Evolutionary conservation across 2,329 filamentous ascomycete genomes (phyloP).

Genomic region (Pyrenophora graminea): DNA sequence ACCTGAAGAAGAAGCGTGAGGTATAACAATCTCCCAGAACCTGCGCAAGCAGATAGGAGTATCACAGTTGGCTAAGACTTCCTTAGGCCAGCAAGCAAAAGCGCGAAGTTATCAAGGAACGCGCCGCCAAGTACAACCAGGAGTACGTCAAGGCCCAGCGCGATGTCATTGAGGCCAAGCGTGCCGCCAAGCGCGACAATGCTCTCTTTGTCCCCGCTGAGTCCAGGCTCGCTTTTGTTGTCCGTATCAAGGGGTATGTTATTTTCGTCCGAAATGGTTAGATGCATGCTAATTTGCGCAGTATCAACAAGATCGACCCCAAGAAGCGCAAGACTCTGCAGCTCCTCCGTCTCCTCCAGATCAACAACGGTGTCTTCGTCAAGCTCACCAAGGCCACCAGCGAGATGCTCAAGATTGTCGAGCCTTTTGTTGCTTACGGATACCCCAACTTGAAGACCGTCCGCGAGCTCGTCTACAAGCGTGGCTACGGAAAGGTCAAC

Average conservation of each 20-base stretch:
- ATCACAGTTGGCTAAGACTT: constrained; percentile 48
- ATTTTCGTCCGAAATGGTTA: not conserved
- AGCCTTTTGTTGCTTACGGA: constrained; percentile 98
- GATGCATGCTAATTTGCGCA: constrained; percentile 38
- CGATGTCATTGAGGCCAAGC: constrained; percentile 94
- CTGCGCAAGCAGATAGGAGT: constrained; percentile 44
- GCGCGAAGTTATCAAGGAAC: constrained; percentile 99
- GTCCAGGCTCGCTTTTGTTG: constrained; percentile 95
- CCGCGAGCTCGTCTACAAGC: constrained; percentile 98
- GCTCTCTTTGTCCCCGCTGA: constrained; percentile 94
- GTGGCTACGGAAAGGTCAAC: constrained; percentile 98
- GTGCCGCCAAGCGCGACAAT: constrained; percentile 87
- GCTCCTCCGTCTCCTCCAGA: constrained; percentile 98
- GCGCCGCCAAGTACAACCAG: constrained; percentile 98
- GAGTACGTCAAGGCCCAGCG: constrained; percentile 97
- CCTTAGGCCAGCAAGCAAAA: constrained; percentile 96
- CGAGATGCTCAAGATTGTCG: constrained; percentile 96
- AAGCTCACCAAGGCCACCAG: constrained; percentile 94
- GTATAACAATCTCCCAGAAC: constrained; percentile 62
- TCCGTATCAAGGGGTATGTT: constrained; percentile 95
- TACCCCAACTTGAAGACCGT: constrained; percentile 99
- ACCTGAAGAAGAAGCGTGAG: constrained; percentile 88
- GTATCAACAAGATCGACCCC: constrained; percentile 99
- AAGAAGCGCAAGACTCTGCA: constrained; percentile 99
- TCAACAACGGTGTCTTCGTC: constrained; percentile 99